These are phyloP conservation scores for Colletotrichum sublineola DNA, from an alignment of 2,329 filamentous ascomycete species.

Conservation along the genomic window DNA sequence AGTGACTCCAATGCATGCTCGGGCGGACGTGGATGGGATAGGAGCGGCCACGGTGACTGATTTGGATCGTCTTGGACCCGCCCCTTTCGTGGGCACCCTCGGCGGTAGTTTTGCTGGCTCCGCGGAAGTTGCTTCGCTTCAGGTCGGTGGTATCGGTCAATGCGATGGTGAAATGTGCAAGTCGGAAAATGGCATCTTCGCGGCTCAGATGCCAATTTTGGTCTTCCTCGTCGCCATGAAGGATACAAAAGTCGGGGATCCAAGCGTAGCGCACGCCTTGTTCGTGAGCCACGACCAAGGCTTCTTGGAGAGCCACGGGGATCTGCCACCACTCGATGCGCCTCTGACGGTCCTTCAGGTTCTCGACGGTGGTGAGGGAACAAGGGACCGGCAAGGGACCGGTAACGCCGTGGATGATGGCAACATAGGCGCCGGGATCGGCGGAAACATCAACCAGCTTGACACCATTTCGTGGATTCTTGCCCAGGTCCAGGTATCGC, in stretches of 20 bases:
- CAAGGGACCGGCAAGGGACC: background rate
- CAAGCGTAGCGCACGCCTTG: constrained; percentile 13
- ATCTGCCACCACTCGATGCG: constrained; percentile 25
- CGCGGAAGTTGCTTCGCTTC: constrained; percentile 5
- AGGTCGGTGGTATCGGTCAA: constrained; percentile 5
- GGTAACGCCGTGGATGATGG: background rate
- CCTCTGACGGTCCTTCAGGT: constrained; percentile 7
- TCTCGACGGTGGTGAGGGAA: constrained; percentile 7
- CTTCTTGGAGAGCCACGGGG: constrained; percentile 22
- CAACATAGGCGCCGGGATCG: constrained; percentile 2
- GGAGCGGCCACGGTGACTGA: constrained; percentile 1
- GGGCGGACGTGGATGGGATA: constrained; percentile 10
- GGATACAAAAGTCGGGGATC: constrained; percentile 15
- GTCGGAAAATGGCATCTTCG: constrained; percentile 13
- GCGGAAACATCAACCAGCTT: constrained; percentile 6
- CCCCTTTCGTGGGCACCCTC: background rate
- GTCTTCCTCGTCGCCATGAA: constrained; percentile 20
- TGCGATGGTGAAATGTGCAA: constrained; percentile 25
- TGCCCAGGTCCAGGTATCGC: constrained; percentile 13
- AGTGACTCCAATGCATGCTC: constrained; percentile 4
- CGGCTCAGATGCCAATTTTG: constrained; percentile 17
- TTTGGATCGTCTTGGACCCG: background rate
- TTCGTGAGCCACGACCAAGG: constrained; percentile 11
- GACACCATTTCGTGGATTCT: constrained; percentile 21
- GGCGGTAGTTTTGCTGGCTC: background rate